These are phyloP conservation scores for Mycena pura DNA, from an alignment of 768 basidiomycete genomes.

Conservation along the genomic window DNA sequence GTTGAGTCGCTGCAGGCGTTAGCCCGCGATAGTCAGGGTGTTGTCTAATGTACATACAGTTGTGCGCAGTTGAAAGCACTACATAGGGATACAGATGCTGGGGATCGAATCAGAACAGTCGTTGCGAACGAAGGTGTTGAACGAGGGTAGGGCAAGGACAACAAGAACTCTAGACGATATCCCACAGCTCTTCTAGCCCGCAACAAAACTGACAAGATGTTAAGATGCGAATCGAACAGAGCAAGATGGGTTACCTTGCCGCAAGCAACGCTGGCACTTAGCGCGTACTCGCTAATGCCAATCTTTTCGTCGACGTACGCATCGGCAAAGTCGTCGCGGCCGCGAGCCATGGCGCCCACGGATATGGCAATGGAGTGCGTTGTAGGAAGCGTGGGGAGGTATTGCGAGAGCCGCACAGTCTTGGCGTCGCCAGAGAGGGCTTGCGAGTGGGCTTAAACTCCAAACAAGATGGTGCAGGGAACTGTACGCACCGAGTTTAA, in stretches of 20 bases:
- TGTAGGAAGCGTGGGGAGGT: slow-evolving; percentile 83
- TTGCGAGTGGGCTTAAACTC: slow-evolving; percentile 35
- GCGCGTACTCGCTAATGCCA: slow-evolving; percentile 90
- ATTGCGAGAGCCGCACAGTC: slow-evolving; percentile 79
- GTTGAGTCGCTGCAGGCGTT: neutral
- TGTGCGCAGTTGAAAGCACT: slow-evolving; percentile 21
- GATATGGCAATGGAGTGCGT: slow-evolving; percentile 94
- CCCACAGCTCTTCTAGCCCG: slow-evolving; percentile 94
- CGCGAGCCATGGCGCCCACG: slow-evolving; percentile 98
- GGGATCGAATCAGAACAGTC: neutral
- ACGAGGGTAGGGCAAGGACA: slow-evolving; percentile 2
- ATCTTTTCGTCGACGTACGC: slow-evolving; percentile 95
- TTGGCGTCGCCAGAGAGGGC: slow-evolving; percentile 93
- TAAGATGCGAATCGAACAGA: slow-evolving; percentile 1
- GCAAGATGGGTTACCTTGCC: slow-evolving; percentile 84
- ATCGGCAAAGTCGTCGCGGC: slow-evolving; percentile 97
- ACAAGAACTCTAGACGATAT: slow-evolving; percentile 65
- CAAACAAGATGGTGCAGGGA: slow-evolving; percentile 6
- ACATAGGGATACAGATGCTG: slow-evolving; percentile 33
- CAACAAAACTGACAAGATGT: slow-evolving; percentile 75
- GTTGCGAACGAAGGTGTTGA: slow-evolving; percentile 14
- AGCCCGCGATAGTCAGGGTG: neutral
- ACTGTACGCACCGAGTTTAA: slow-evolving; percentile 94
- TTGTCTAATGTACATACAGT: neutral
- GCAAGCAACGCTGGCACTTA: slow-evolving; percentile 94